A percentile compares a stretch with the other conserved stretches of the same genome.
These are phyloP conservation scores for Blastocystis sp. DNA, from an alignment of 352 stramenopile genomes.

Conservation along the genomic window DNA sequence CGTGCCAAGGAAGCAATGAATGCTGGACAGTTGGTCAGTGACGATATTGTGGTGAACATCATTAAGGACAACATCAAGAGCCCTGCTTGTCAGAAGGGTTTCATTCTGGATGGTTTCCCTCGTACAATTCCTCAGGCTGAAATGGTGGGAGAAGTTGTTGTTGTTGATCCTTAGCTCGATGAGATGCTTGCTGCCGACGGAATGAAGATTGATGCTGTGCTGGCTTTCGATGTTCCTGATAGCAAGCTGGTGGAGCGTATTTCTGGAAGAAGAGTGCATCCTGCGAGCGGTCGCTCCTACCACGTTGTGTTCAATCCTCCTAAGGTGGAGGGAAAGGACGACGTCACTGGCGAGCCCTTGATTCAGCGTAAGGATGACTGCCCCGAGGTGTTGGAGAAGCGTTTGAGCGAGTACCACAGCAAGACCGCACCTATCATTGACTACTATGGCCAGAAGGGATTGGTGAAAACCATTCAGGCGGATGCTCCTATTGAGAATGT, in stretches of 20 bases:
- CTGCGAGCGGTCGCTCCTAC: constrained; percentile 86
- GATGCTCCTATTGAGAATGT: constrained; percentile 61
- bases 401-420: constrained; percentile 87
- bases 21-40: constrained; percentile 80
- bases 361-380: constrained; percentile 96
- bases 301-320: constrained; percentile 94
- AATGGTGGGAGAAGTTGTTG: constrained; percentile 69
- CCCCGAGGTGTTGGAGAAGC: constrained; percentile 79
- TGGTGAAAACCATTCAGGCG: constrained; percentile 61
- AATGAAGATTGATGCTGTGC: constrained; percentile 78
- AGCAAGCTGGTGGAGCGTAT: constrained; percentile 90
- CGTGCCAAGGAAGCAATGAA: constrained; percentile 87
- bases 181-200: constrained; percentile 85
- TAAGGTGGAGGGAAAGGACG: constrained; percentile 78
- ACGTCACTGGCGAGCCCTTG: constrained; percentile 87
- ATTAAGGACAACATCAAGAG: constrained; percentile 95
- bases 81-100: constrained; percentile 91
- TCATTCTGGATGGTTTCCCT: constrained; percentile 99
- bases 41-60: constrained; percentile 99
- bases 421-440: constrained; percentile 91
- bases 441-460: constrained; percentile 69
- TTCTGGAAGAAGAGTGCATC: constrained; percentile 88
- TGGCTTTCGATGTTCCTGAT: constrained; percentile 91
- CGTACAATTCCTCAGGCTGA: constrained; percentile 92
- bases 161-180: constrained; percentile 74